Evolutionary conservation across 2,329 filamentous ascomycete genomes (phyloP).

Genomic region (Macrophomina pseudophaseolina): DNA sequence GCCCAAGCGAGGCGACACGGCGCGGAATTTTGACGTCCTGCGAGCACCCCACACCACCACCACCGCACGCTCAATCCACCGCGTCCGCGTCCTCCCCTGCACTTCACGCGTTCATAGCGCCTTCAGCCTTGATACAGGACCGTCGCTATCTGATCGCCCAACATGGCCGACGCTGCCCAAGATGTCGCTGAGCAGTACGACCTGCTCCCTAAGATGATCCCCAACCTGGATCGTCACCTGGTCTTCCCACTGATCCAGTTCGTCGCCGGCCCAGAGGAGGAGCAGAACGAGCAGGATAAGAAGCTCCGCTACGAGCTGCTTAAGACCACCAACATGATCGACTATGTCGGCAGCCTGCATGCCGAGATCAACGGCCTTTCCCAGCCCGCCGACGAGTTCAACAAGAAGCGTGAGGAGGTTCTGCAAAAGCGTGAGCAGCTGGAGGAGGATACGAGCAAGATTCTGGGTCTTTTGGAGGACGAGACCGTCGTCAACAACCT

Average conservation of each 20-base stretch:
- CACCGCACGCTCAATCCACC: slow-evolving; percentile 28
- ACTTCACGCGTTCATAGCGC: slow-evolving; percentile 23
- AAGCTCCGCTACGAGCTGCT: slow-evolving; percentile 91
- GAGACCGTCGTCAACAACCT: slow-evolving; percentile 90
- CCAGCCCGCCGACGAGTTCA: slow-evolving; percentile 81
- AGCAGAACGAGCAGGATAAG: slow-evolving; percentile 73
- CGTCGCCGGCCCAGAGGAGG: slow-evolving; percentile 79
- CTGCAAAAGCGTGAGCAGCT: slow-evolving; percentile 80
- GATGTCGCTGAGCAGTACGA: slow-evolving; percentile 73
- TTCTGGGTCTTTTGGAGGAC: slow-evolving; percentile 82
- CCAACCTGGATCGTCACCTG: slow-evolving; percentile 91
- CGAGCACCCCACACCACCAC: slow-evolving; percentile 23
- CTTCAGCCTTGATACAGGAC: background rate
- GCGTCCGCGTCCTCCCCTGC: slow-evolving; percentile 20
- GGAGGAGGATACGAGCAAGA: slow-evolving; percentile 86
- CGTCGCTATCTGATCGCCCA: slow-evolving; percentile 27
- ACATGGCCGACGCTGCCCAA: slow-evolving; percentile 46
- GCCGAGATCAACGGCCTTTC: slow-evolving; percentile 83
- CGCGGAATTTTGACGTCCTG: slow-evolving; percentile 26
- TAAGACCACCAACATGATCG: slow-evolving; percentile 98
- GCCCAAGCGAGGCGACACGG: slow-evolving; percentile 27
- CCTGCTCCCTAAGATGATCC: slow-evolving; percentile 86
- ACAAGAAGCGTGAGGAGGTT: slow-evolving; percentile 87
- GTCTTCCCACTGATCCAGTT: slow-evolving; percentile 97
- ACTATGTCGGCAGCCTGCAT: slow-evolving; percentile 92